Evolutionary conservation across 2,329 filamentous ascomycete species (phyloP), one percentile per base, ranked within the genome.

Genomic region (Ophiosphaerella korrae): DNA sequence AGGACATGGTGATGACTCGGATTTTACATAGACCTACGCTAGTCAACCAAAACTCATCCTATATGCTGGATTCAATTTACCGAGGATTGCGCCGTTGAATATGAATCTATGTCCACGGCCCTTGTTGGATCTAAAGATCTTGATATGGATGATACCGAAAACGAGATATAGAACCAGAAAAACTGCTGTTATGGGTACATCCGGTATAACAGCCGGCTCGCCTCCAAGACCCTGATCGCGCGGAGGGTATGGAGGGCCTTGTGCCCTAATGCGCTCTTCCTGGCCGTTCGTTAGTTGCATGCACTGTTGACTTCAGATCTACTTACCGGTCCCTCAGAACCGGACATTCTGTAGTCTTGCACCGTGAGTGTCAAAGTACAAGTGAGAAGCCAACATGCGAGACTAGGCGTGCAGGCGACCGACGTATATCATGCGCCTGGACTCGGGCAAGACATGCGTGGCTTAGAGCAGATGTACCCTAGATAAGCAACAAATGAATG

Each of bases 21-120:
- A 77, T 70, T 60, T 75, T 75, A 58, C 74, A 77, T 53, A 79
- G 78, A 12, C 73, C 72, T 75, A n/a, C 16, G 3, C n/a, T 18
- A 26, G 51, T 66, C 13, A 68, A 52, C 31, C 29, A 11, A n/a
- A 4, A 35, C 13, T 47, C 13, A 40, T 32, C 8, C 12, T 14
- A 11, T n/a, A 29, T 16, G 12, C 13, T 4, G n/a, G 1, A 23
- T 33, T 4, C 16, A 12, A 57, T 63, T 13, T 62, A 74, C 74
- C 77, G 39, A 78, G 74, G 26, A 80, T 55, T 23, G 76, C 64
- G 39, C 65, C 68, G 50, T 72, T 75, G 46, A 78, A 71, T 7
- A 77, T 54, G 51, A 80, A 80, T 37, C 76, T 77, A 53, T 79
- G 77, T 11, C 67, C 70, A 42, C 66, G 62, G 9, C 55, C 54